Conservation (phyloP, 202 grass and related monocot genomes). For the Schoenoplectus tabernaemontani region DNA sequence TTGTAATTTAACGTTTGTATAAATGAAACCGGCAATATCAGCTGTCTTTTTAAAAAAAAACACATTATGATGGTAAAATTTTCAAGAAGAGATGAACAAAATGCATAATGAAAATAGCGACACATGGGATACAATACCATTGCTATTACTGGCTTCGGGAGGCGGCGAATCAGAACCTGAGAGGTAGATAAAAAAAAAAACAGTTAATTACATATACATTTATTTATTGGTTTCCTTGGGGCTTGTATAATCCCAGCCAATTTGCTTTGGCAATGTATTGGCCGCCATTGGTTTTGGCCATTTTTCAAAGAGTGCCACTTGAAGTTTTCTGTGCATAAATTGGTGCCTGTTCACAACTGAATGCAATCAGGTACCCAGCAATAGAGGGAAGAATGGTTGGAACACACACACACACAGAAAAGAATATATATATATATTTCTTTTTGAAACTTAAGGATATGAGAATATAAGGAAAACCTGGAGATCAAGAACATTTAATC, state of each 20-base stretch:
- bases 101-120: not conserved
- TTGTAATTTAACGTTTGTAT: no score
- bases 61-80: not conserved
- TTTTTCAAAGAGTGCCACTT: not conserved
- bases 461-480: conserved; percentile 36
- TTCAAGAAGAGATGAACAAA: not conserved
- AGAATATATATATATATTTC: no score
- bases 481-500: conserved; percentile 88
- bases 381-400: no score
- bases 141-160: conserved; percentile 86
- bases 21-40: no score
- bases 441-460: not conserved
- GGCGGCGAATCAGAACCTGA: conserved; percentile 78
- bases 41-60: no score
- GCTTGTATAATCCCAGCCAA: not conserved
- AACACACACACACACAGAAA: no score
- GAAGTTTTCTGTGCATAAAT: not conserved
- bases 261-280: not conserved
- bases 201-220: not conserved
- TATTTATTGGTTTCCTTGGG: not conserved
- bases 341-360: not conserved
- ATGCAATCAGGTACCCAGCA: not conserved
- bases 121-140: conserved; percentile 41
- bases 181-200: not conserved
- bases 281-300: not conserved